Conservation (phyloP, 495 filamentous ascomycete species). For the Mycothermus thermophilus region DNA sequence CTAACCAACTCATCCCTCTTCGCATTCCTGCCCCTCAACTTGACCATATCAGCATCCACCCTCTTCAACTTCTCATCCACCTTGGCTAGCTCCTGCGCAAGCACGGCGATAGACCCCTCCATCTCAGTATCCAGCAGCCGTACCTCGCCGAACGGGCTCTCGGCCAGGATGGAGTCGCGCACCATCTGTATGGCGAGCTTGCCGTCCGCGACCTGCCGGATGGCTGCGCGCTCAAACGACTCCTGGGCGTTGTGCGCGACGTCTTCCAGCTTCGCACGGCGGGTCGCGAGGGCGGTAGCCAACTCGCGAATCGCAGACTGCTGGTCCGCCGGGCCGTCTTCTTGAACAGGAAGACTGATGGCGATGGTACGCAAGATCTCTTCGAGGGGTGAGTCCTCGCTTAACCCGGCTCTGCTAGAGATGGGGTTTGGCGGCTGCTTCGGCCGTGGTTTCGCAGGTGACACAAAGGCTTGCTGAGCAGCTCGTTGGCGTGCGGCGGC, state of each 20-base stretch:
- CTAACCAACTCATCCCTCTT: slow-evolving; percentile 27
- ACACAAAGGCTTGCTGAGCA: slow-evolving; percentile 5
- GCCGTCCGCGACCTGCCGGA: slow-evolving; percentile 24
- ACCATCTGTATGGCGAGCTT: slow-evolving; percentile 27
- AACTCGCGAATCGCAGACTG: slow-evolving; percentile 8
- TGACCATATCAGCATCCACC: slow-evolving; percentile 16
- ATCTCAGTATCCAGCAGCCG: slow-evolving; percentile 30
- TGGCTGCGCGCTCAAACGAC: slow-evolving; percentile 22
- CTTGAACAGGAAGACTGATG: slow-evolving; percentile 16
- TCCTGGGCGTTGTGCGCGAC: slow-evolving; percentile 26
- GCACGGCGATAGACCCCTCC: slow-evolving; percentile 20
- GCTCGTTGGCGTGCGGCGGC: slow-evolving; percentile 9
- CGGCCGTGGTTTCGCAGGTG: slow-evolving; percentile 15
- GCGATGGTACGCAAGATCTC: slow-evolving; percentile 19
- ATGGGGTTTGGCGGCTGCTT: slow-evolving; percentile 15
- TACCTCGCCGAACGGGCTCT: slow-evolving; percentile 26
- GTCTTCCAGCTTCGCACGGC: slow-evolving; percentile 20
- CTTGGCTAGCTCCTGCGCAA: slow-evolving; percentile 24
- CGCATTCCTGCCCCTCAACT: slow-evolving; percentile 17
- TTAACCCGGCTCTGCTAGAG: slow-evolving; percentile 13
- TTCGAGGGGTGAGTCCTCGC: slow-evolving; percentile 18
- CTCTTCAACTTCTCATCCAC: slow-evolving; percentile 15
- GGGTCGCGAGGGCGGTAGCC: slow-evolving; percentile 16
- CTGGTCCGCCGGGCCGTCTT: slow-evolving; percentile 5
- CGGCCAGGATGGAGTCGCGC: slow-evolving; percentile 29